Conservation (phyloP, 2,329 filamentous ascomycete genomes). For the Claviceps lovelessii region DNA sequence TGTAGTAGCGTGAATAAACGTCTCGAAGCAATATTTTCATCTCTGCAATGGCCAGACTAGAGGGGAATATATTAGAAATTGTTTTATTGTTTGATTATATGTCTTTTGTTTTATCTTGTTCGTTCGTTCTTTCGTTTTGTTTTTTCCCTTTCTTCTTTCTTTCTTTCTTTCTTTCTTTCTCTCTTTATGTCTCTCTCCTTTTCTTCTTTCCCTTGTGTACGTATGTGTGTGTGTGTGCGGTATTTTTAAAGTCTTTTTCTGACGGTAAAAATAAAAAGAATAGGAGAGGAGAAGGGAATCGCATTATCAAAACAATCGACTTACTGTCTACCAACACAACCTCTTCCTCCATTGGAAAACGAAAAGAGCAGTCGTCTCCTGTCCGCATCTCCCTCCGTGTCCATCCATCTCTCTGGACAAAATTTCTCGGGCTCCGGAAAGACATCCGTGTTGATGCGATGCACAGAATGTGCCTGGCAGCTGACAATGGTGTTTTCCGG, state of each 20-base stretch:
- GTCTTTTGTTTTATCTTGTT: conserved; percentile 3
- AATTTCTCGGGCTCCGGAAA: conserved; percentile 70
- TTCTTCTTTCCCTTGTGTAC: too few species aligned
- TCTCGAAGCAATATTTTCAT: conserved; percentile 53
- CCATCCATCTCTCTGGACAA: conserved; percentile 72
- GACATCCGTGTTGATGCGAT: conserved; percentile 45
- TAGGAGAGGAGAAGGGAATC: too few species aligned
- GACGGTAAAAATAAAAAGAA: neutral
- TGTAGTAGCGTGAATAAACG: conserved; percentile 45
- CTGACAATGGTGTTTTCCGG: conserved; percentile 43
- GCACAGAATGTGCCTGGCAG: conserved; percentile 46
- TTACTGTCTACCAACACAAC: conserved; percentile 54
- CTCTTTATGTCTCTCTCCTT: too few species aligned
- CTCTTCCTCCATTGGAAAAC: conserved; percentile 50
- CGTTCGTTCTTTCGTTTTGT: neutral
- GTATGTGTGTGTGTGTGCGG: too few species aligned
- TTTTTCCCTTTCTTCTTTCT: neutral
- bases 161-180: too few species aligned
- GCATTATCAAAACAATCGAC: conserved; percentile 16
- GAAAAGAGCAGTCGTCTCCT: conserved; percentile 48
- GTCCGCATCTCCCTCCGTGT: conserved; percentile 57
- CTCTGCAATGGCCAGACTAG: conserved; percentile 45
- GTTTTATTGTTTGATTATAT: neutral
- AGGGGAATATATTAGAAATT: neutral
- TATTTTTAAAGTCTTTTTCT: too few species aligned